Conservation (phyloP, 148 eudicot genomes). For the Vaccinium corymbosum region DNA sequence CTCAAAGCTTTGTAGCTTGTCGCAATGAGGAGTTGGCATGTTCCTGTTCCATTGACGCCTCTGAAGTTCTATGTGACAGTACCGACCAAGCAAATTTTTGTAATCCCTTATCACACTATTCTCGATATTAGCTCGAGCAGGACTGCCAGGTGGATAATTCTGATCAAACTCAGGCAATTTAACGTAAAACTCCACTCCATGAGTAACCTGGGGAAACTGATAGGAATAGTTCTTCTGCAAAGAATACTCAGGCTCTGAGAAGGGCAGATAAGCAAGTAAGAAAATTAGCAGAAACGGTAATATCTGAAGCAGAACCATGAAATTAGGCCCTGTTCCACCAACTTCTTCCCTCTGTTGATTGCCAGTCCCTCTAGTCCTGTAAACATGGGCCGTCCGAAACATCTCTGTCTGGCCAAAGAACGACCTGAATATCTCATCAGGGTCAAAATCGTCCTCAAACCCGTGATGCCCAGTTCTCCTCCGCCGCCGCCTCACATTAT, state of each 20-base stretch:
- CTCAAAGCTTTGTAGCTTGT: constrained; percentile 68
- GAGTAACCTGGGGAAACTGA: constrained; percentile 59
- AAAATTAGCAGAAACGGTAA: constrained; percentile 76
- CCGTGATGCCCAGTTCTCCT: constrained; percentile 51
- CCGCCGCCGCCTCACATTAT: constrained; percentile 54
- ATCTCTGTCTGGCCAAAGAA: constrained; percentile 78
- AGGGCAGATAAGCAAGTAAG: constrained; percentile 84
- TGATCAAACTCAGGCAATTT: constrained; percentile 76
- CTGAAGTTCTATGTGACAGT: constrained; percentile 92
- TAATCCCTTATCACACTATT: constrained; percentile 78
- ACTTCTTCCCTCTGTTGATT: constrained; percentile 48
- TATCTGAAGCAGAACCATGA: constrained; percentile 74
- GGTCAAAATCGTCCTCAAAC: constrained; percentile 75
- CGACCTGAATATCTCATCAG: constrained; percentile 93
- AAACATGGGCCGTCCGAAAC: constrained; percentile 60
- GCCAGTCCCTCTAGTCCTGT: constrained; percentile 59
- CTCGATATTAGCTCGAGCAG: constrained; percentile 60
- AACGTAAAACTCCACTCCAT: constrained; percentile 78
- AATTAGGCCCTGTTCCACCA: constrained; percentile 58
- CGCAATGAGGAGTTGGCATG: constrained; percentile 87
- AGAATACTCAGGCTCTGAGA: constrained; percentile 94
- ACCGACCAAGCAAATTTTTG: constrained; percentile 84
- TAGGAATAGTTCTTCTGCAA: constrained; percentile 83
- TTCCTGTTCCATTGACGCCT: constrained; percentile 94
- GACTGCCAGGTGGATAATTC: constrained; percentile 64